Conservation (phyloP, 1,139 yeast species). For the Kurtzmaniella quercitrusa region DNA sequence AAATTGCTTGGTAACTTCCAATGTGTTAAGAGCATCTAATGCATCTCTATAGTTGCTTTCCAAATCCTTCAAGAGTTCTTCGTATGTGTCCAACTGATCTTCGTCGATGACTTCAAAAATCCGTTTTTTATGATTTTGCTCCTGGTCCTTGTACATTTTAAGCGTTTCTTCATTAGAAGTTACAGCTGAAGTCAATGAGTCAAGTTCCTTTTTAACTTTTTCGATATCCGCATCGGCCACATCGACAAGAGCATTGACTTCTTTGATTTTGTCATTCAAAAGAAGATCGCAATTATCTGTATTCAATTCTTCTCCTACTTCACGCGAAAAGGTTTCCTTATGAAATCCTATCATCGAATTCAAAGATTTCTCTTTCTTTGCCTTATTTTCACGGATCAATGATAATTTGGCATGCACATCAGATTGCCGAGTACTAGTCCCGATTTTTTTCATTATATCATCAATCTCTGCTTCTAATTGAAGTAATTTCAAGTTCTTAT, state of each 20-base stretch:
- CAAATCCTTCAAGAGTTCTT: conserved; percentile 45
- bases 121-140: conserved; percentile 14
- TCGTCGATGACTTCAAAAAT: conserved; percentile 32
- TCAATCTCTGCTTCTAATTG: conserved; percentile 54
- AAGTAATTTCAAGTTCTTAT: conserved; percentile 33
- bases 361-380: conserved; percentile 20
- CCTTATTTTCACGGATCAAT: conserved; percentile 34
- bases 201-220: conserved; percentile 11
- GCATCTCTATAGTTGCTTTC: conserved; percentile 60
- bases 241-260: neutral
- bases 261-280: conserved; percentile 12
- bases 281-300: conserved; percentile 17
- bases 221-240: conserved; percentile 5
- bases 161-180: conserved; percentile 12
- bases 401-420: conserved; percentile 52
- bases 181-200: conserved; percentile 10
- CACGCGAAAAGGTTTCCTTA: conserved; percentile 7
- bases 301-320: conserved; percentile 19
- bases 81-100: conserved; percentile 48
- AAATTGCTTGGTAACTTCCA: conserved; percentile 61
- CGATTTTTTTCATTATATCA: conserved; percentile 45
- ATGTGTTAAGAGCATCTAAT: conserved; percentile 58
- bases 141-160: conserved; percentile 13
- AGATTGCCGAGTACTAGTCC: conserved; percentile 52
- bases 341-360: conserved; percentile 9